Conservation (phyloP, 768 basidiomycete species). For the Tylopilus balloui region DNA sequence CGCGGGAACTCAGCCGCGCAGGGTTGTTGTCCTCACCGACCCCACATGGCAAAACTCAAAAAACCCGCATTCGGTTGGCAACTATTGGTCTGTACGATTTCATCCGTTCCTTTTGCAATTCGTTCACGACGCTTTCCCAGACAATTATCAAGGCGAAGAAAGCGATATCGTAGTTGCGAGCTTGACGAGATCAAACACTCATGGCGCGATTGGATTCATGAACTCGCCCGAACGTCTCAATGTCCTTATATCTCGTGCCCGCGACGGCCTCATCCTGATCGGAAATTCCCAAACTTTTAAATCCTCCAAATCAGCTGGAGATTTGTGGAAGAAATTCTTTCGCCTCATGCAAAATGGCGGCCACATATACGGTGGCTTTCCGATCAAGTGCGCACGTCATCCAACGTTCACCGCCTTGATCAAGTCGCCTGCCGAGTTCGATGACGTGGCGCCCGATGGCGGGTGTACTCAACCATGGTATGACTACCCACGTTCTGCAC, state of each 20-base stretch:
- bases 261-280: slow-evolving; percentile 60
- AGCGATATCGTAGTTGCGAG: slow-evolving; percentile 62
- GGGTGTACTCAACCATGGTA: slow-evolving; percentile 62
- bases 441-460: slow-evolving; percentile 51
- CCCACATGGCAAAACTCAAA: slow-evolving; percentile 32
- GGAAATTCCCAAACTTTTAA: slow-evolving; percentile 60
- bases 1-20: slow-evolving; percentile 50
- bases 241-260: slow-evolving; percentile 65
- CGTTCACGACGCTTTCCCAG: slow-evolving; percentile 30
- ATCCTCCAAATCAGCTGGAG: slow-evolving; percentile 45
- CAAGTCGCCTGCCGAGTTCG: slow-evolving; percentile 44
- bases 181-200: slow-evolving; percentile 55
- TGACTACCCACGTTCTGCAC: slow-evolving; percentile 5
- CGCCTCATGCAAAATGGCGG: slow-evolving; percentile 37
- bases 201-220: slow-evolving; percentile 67
- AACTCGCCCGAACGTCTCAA: slow-evolving; percentile 63
- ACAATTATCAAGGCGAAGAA: slow-evolving; percentile 78
- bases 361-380: slow-evolving; percentile 57
- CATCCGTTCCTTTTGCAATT: background rate
- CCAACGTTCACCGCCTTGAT: slow-evolving; percentile 38
- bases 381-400: slow-evolving; percentile 56
- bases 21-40: slow-evolving; percentile 44
- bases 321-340: slow-evolving; percentile 51
- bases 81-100: slow-evolving; percentile 51
- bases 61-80: slow-evolving; percentile 50